Evolutionary conservation across 495 filamentous ascomycete species (phyloP).

Genomic region (Astrothelium subdiscretum): DNA sequence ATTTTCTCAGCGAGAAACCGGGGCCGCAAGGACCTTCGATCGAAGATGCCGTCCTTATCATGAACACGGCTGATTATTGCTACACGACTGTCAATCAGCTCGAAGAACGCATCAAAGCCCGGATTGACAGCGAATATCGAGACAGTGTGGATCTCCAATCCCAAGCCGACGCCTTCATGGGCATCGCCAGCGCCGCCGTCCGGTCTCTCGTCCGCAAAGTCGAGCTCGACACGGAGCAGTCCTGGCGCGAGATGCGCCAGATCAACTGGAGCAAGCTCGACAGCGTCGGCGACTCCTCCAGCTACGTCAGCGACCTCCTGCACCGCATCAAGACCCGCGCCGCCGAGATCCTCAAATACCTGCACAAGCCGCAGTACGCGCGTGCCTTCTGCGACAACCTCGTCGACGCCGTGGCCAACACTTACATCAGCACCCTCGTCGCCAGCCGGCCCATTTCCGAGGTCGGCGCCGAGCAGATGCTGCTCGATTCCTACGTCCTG

Average conservation of each 20-base stretch:
- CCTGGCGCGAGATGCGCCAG: slow-evolving; percentile 96
- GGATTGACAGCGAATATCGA: slow-evolving; percentile 67
- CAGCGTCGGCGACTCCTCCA: slow-evolving; percentile 87
- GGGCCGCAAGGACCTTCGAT: slow-evolving; percentile 43
- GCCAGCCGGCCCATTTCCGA: slow-evolving; percentile 84
- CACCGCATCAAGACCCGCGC: slow-evolving; percentile 55
- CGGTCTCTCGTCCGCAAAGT: slow-evolving; percentile 72
- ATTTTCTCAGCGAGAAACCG: slow-evolving; percentile 54
- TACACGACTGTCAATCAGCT: slow-evolving; percentile 83
- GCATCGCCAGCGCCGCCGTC: slow-evolving; percentile 80
- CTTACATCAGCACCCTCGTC: slow-evolving; percentile 74
- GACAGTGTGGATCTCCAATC: slow-evolving; percentile 74
- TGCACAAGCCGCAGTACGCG: slow-evolving; percentile 85
- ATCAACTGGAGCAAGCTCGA: slow-evolving; percentile 93
- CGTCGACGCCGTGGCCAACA: slow-evolving; percentile 68
- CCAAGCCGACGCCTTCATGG: slow-evolving; percentile 90
- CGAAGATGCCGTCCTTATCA: slow-evolving; percentile 69
- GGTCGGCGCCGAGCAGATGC: slow-evolving; percentile 95
- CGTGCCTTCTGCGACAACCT: slow-evolving; percentile 89
- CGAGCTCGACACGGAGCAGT: slow-evolving; percentile 67
- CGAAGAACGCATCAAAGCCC: slow-evolving; percentile 85
- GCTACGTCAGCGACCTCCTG: slow-evolving; percentile 75
- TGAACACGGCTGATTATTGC: slow-evolving; percentile 98
- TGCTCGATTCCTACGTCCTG: slow-evolving; percentile 84
- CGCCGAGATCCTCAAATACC: slow-evolving; percentile 58